Percentiles rank a stretch among this genome's conserved stretches.
phyloP scores from a whole-genome alignment of 352 stramenopile genomes.

The Phytophthora cactorum region DNA sequence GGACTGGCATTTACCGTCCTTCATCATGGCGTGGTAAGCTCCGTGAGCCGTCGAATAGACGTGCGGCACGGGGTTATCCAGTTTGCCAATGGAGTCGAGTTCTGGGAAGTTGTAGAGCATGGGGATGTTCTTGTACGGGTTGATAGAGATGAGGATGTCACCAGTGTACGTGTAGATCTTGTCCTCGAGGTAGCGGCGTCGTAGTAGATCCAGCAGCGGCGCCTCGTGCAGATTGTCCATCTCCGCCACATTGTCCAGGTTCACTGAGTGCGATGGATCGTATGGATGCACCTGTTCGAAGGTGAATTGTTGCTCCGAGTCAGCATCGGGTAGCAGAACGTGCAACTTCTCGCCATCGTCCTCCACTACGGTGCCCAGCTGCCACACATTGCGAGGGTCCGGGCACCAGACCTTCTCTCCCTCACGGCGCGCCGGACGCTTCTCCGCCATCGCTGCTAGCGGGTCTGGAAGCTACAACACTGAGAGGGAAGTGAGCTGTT shows the following conservation, averaged over 20 bases:
- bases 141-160: conserved; percentile 96
- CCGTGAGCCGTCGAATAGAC: conserved; percentile 87
- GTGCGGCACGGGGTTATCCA: conserved; percentile 87
- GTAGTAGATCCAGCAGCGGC: conserved; percentile 89
- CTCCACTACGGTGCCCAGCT: conserved; percentile 85
- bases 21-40: conserved; percentile 82
- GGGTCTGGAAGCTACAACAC: not conserved
- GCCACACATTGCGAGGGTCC: conserved; percentile 87
- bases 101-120: conserved; percentile 93
- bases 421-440: conserved; percentile 69
- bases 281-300: conserved; percentile 90
- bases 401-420: conserved; percentile 91
- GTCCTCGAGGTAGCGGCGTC: conserved; percentile 89
- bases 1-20: conserved; percentile 84
- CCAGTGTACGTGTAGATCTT: conserved; percentile 96
- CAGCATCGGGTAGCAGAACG: conserved; percentile 78
- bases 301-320: conserved; percentile 82
- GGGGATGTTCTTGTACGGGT: conserved; percentile 96
- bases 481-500: conserved; percentile 13
- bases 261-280: conserved; percentile 89
- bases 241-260: conserved; percentile 92
- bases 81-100: conserved; percentile 85
- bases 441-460: conserved; percentile 37
- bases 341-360: conserved; percentile 88
- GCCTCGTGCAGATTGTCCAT: conserved; percentile 95